A percentile compares a stretch with the other conserved stretches of the same genome.
Evolutionary conservation across 805 yeast species (phyloP).

Genomic region (Torulaspora quercuum): DNA sequence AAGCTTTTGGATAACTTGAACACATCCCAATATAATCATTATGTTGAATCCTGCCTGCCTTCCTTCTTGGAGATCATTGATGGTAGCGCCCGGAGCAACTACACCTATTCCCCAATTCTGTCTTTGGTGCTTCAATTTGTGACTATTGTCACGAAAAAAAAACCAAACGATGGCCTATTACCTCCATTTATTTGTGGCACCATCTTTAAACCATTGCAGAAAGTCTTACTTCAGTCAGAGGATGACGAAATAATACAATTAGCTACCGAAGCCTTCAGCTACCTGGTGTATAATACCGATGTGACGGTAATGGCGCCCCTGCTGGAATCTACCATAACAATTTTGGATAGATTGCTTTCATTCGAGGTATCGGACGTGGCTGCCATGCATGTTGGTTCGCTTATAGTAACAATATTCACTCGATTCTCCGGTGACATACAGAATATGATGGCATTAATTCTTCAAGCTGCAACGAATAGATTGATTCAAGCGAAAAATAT

Average conservation of each 20-base stretch:
- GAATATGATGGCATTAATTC: constrained; percentile 47
- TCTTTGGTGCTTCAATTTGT: constrained; percentile 40
- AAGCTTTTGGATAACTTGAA: constrained; percentile 51
- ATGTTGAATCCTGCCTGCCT: constrained; percentile 55
- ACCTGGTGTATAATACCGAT: constrained; percentile 46
- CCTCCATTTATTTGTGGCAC: constrained; percentile 28
- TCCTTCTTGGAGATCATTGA: constrained; percentile 42
- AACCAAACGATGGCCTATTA: constrained; percentile 28
- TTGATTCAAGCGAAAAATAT: constrained; percentile 64
- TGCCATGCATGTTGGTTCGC: constrained; percentile 67
- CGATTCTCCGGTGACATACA: constrained; percentile 44
- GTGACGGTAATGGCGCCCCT: constrained; percentile 19
- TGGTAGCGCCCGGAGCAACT: constrained; percentile 18
- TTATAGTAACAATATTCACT: constrained; percentile 57
- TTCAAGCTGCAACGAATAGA: constrained; percentile 69
- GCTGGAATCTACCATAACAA: constrained; percentile 39
- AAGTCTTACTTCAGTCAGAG: constrained; percentile 39
- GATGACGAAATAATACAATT: constrained; percentile 78
- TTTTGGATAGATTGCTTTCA: constrained; percentile 64
- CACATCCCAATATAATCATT: constrained; percentile 42
- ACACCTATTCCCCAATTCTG: constrained; percentile 52
- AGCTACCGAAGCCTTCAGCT: constrained; percentile 70
- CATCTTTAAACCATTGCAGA: constrained; percentile 29
- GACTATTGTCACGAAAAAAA: constrained; percentile 31
- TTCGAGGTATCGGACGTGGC: constrained; percentile 76